A percentile compares a stretch with the other conserved stretches of the same genome.
These are phyloP conservation scores for Gloeophyllum trabeum DNA, from an alignment of 768 basidiomycete genomes.

Conservation along the genomic window DNA sequence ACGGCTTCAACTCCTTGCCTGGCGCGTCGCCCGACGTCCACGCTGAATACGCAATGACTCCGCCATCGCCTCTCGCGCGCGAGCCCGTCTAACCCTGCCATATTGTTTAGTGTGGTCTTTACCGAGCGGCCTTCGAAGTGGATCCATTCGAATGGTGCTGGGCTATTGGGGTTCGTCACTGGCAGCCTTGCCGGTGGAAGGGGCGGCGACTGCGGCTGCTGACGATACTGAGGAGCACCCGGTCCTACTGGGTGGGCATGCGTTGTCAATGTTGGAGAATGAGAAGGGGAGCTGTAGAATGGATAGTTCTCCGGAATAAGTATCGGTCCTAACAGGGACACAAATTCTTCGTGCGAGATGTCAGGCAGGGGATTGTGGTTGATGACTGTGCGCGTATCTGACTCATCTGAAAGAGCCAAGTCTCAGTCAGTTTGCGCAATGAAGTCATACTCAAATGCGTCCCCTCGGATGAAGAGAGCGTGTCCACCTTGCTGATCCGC, in stretches of 20 bases:
- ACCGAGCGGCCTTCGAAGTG: conserved; percentile 78
- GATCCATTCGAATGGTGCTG: conserved; percentile 79
- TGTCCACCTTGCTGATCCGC: too few species aligned
- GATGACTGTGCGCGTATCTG: conserved; percentile 55
- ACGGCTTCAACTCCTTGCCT: conserved; percentile 76
- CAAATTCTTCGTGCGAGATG: conserved; percentile 80
- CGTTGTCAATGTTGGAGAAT: conserved; percentile 11
- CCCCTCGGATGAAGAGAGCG: neutral
- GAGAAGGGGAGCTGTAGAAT: conserved; percentile 20
- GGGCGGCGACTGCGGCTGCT: conserved; percentile 13
- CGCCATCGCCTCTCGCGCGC: conserved; percentile 80
- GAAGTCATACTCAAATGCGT: conserved; percentile 3
- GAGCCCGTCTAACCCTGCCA: conserved; percentile 70
- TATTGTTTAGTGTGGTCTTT: conserved; percentile 70
- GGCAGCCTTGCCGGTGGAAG: conserved; percentile 19
- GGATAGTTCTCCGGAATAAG: conserved; percentile 72
- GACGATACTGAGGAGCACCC: conserved; percentile 5
- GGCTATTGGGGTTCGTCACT: conserved; percentile 38
- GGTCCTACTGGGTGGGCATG: conserved; percentile 16
- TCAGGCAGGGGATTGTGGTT: conserved; percentile 86
- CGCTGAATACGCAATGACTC: conserved; percentile 68
- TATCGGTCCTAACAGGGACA: conserved; percentile 67
- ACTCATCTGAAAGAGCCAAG: conserved; percentile 38
- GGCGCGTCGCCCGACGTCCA: conserved; percentile 65
- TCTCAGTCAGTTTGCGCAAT: neutral